Evolutionary conservation across 768 basidiomycete species (phyloP).

Genomic region (Sporobolomyces roseus): DNA sequence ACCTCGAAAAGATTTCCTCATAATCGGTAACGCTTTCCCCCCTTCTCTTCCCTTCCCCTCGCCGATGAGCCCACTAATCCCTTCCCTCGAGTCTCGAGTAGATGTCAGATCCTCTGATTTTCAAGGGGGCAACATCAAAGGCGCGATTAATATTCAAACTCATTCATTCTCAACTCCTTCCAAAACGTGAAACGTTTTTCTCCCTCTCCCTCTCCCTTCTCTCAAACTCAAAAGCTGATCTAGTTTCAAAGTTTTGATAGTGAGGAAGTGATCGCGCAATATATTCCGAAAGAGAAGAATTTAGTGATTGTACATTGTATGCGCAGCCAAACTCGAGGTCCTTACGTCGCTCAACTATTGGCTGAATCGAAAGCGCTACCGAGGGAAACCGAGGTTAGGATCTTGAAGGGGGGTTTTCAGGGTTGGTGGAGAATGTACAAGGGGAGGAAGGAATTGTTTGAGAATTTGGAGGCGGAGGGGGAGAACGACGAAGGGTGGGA

Average conservation of each 20-base stretch:
- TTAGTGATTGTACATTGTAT: slow-evolving; percentile 31
- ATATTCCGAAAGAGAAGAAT: slow-evolving; percentile 1
- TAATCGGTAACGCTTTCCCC: slow-evolving; percentile 1
- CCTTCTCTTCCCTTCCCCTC: background rate
- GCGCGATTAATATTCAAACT: slow-evolving; percentile 25
- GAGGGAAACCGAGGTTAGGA: background rate
- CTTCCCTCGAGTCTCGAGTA: background rate
- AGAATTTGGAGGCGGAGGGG: slow-evolving; percentile 3
- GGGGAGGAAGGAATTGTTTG: slow-evolving; percentile 23
- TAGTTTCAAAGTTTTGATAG: background rate
- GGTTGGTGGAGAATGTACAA: slow-evolving; percentile 18
- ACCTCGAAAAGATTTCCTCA: background rate
- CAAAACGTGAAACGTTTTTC: background rate
- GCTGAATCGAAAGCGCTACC: background rate
- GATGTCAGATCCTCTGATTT: slow-evolving; percentile 31
- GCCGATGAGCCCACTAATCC: background rate
- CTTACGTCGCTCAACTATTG: slow-evolving; percentile 28
- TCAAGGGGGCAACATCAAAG: slow-evolving; percentile 20
- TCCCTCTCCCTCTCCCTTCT: background rate
- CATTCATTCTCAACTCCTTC: slow-evolving; percentile 6
- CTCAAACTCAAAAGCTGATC: background rate
- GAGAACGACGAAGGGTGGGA: slow-evolving; percentile 18
- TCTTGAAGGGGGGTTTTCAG: slow-evolving; percentile 26
- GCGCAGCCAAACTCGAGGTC: slow-evolving; percentile 36
- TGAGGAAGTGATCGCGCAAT: background rate